Conservation (phyloP, 2,329 filamentous ascomycete species). For the Daldinia sp. region DNA sequence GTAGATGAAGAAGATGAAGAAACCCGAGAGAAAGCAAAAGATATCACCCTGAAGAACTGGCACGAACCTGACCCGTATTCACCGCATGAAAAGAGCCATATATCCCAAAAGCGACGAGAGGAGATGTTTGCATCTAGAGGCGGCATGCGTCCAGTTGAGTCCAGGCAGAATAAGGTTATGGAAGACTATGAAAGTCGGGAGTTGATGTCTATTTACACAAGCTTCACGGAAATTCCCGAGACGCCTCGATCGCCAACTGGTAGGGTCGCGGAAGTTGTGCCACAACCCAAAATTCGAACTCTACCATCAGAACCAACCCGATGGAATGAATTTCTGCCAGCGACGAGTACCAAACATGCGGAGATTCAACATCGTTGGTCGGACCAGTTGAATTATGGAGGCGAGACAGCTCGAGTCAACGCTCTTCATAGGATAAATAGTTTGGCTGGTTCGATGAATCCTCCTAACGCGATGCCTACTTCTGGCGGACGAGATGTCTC, state of each 20-base stretch:
- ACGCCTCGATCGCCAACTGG: conserved; percentile 66
- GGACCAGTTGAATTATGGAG: conserved; percentile 60
- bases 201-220: conserved; percentile 71
- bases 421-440: conserved; percentile 58
- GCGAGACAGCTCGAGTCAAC: conserved; percentile 57
- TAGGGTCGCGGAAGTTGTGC: conserved; percentile 49
- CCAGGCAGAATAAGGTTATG: conserved; percentile 68
- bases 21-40: conserved; percentile 66
- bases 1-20: conserved; percentile 65
- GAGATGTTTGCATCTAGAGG: conserved; percentile 67
- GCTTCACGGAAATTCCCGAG: conserved; percentile 65
- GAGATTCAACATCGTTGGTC: conserved; percentile 64
- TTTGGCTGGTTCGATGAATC: not conserved
- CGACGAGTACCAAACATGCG: conserved; percentile 55
- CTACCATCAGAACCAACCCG: conserved; percentile 57
- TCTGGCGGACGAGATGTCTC: conserved; percentile 54
- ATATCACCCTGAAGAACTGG: conserved; percentile 66
- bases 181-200: conserved; percentile 68
- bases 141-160: conserved; percentile 63
- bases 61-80: conserved; percentile 56
- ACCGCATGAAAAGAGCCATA: conserved; percentile 51
- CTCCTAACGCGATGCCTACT: conserved; percentile 47
- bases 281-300: conserved; percentile 50
- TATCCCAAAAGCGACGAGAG: conserved; percentile 60
- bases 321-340: conserved; percentile 56